Percentiles rank a stretch among this genome's conserved stretches.
Conservation (phyloP, 768 basidiomycete species). For the Pleurotus djamor region DNA sequence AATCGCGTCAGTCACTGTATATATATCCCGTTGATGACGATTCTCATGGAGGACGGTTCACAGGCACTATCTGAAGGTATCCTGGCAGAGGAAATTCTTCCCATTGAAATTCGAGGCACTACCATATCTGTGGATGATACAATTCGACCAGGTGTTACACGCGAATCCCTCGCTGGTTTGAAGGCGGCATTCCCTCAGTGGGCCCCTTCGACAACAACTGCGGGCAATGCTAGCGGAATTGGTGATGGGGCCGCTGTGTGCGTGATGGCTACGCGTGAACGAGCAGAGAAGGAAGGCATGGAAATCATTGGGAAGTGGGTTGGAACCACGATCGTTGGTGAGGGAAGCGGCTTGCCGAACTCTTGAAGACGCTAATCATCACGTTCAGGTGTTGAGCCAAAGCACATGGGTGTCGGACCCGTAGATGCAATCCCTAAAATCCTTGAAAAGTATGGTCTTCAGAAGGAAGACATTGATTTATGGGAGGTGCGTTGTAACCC, state of each 20-base stretch:
- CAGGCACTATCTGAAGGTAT: conserved; percentile 68
- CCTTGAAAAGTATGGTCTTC: conserved; percentile 56
- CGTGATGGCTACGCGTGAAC: conserved; percentile 76
- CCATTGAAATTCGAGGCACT: conserved; percentile 70
- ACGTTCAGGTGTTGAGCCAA: conserved; percentile 65
- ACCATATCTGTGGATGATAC: conserved; percentile 80
- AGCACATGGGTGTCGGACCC: conserved; percentile 77
- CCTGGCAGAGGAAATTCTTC: conserved; percentile 89
- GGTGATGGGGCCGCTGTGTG: conserved; percentile 92
- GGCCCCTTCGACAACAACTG: conserved; percentile 70
- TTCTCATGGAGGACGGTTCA: not conserved
- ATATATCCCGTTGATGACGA: not conserved
- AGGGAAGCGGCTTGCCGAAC: conserved; percentile 15
- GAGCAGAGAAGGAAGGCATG: conserved; percentile 76
- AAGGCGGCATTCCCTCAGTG: conserved; percentile 89
- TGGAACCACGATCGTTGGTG: conserved; percentile 73
- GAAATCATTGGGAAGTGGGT: conserved; percentile 84
- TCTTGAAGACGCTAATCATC: not conserved
- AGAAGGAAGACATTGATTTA: conserved; percentile 71
- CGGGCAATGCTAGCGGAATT: conserved; percentile 84
- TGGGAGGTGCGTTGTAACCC: conserved; percentile 54
- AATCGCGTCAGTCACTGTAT: conserved; percentile 38
- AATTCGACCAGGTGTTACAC: conserved; percentile 80
- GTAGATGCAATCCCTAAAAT: conserved; percentile 71
- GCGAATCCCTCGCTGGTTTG: conserved; percentile 71